These are phyloP conservation scores for Colletotrichum cuscutae DNA, from an alignment of 2,329 filamentous ascomycete genomes.

Conservation along the genomic window DNA sequence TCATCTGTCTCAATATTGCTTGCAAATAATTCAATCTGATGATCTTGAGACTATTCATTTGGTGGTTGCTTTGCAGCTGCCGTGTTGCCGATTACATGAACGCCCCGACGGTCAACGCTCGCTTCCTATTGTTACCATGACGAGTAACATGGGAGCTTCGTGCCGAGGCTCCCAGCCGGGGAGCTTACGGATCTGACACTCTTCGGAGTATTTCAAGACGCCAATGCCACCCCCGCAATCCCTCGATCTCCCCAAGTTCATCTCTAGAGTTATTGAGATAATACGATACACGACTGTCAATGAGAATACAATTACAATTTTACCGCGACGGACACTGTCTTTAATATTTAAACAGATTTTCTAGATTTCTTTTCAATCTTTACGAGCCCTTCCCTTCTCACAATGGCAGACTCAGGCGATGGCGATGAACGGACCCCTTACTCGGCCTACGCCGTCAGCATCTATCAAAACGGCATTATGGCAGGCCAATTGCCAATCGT, in stretches of 20 bases:
- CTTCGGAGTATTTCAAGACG: not conserved
- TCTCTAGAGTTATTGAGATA: not conserved
- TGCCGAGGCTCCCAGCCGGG: conserved; percentile 18
- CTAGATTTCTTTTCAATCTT: not conserved
- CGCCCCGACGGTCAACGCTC: not conserved
- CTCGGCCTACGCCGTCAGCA: conserved; percentile 55
- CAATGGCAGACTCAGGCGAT: conserved; percentile 36
- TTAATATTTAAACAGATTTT: not conserved
- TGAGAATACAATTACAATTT: no score
- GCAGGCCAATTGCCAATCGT: conserved; percentile 58
- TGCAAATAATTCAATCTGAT: not conserved
- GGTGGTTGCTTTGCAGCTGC: not conserved
- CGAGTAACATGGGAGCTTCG: not conserved
- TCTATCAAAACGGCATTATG: conserved; percentile 64
- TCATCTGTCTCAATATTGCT: not conserved
- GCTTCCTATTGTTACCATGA: not conserved
- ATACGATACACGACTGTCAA: not conserved
- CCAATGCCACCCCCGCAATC: not conserved
- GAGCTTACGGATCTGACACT: not conserved
- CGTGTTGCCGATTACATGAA: not conserved
- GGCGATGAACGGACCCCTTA: conserved; percentile 43
- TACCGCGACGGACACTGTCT: no score
- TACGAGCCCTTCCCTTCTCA: not conserved
- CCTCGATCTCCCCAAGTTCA: not conserved
- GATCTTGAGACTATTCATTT: not conserved